These are phyloP conservation scores for Paecilomyces formosus DNA, from an alignment of 2,329 filamentous ascomycete genomes.

Conservation along the genomic window DNA sequence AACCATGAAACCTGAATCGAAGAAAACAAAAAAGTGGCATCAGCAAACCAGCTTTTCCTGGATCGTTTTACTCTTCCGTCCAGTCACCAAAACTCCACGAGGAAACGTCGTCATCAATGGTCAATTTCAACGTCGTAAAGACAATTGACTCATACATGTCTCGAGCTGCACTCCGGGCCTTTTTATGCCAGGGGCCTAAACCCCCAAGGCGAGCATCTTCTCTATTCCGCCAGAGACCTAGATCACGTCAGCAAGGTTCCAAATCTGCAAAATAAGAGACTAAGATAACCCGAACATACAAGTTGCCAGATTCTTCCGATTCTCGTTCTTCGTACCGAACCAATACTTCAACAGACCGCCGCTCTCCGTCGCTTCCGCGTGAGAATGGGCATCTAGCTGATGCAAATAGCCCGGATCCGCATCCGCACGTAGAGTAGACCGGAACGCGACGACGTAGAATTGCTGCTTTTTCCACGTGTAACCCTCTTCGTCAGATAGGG, in stretches of 20 bases:
- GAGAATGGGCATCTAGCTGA: slow-evolving; percentile 67
- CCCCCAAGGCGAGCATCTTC: slow-evolving; percentile 56
- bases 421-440: slow-evolving; percentile 61
- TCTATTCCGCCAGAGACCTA: slow-evolving; percentile 58
- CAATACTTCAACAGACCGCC: slow-evolving; percentile 90
- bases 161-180: slow-evolving; percentile 43
- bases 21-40: too few relatives aligned
- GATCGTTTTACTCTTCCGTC: slow-evolving; percentile 24
- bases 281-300: slow-evolving; percentile 41
- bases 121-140: slow-evolving; percentile 56
- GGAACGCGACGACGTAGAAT: slow-evolving; percentile 82
- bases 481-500: slow-evolving; percentile 42
- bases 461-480: slow-evolving; percentile 53
- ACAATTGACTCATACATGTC: slow-evolving; percentile 57
- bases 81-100: slow-evolving; percentile 59
- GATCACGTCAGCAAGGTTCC: slow-evolving; percentile 24
- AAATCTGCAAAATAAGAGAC: not conserved
- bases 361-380: slow-evolving; percentile 69
- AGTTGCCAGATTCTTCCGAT: slow-evolving; percentile 73
- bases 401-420: slow-evolving; percentile 63
- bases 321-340: slow-evolving; percentile 67
- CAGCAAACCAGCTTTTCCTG: not conserved
- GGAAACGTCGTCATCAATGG: slow-evolving; percentile 57
- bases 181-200: slow-evolving; percentile 49
- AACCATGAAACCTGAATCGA: too few relatives aligned